Percentiles rank a stretch among this genome's conserved stretches.
Conservation (phyloP, 805 yeast species). For the Danielozyma ontarioensis region DNA sequence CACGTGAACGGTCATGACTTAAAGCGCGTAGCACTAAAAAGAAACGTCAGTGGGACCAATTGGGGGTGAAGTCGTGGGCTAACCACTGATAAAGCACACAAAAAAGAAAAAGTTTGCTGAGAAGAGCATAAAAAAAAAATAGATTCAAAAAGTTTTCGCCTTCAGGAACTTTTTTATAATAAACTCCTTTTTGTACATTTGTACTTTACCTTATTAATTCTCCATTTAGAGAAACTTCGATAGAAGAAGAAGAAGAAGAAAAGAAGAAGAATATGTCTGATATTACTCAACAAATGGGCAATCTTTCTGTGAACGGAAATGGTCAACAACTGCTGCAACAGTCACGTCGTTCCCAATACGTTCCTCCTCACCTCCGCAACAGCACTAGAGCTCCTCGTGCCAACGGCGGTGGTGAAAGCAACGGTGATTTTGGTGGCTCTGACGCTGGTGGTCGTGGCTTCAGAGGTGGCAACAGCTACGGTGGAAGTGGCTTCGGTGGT, state of each 20-base stretch:
- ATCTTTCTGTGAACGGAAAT: slow-evolving; percentile 45
- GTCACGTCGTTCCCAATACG: slow-evolving; percentile 34
- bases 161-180: too few relatives aligned
- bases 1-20: too few relatives aligned
- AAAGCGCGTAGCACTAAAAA: too few relatives aligned
- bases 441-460: slow-evolving; percentile 10
- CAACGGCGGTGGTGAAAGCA: slow-evolving; percentile 25
- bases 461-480: slow-evolving; percentile 12
- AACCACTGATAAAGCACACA: neutral
- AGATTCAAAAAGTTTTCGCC: neutral
- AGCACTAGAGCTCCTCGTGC: slow-evolving; percentile 24
- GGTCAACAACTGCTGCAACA: slow-evolving; percentile 9
- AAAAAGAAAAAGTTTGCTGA: neutral
- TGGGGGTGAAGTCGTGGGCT: neutral
- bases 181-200: too few relatives aligned
- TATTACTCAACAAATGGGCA: slow-evolving; percentile 51
- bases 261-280: slow-evolving; percentile 46
- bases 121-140: neutral
- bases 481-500: slow-evolving; percentile 12
- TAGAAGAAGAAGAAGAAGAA: slow-evolving; percentile 1
- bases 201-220: too few relatives aligned
- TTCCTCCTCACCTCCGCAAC: slow-evolving; percentile 34
- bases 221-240: neutral
- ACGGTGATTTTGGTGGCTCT: slow-evolving; percentile 18
- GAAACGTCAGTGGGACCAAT: too few relatives aligned